These are phyloP conservation scores for Fusarium vanettenii DNA, from an alignment of 2,329 filamentous ascomycete species.

Conservation along the genomic window DNA sequence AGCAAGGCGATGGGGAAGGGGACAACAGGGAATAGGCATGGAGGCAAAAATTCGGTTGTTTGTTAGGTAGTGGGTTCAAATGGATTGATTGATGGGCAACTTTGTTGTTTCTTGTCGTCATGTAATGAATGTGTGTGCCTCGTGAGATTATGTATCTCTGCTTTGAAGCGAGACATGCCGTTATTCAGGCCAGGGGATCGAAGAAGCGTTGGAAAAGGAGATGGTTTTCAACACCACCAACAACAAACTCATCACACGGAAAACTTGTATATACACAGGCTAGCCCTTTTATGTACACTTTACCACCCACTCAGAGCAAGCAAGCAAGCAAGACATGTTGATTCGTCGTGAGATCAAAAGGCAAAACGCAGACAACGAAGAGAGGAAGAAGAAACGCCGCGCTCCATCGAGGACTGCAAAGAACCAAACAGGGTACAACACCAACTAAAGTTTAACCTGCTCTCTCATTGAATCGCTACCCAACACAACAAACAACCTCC, in stretches of 20 bases:
- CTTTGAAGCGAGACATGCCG: not conserved
- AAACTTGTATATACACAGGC: constrained; percentile 28
- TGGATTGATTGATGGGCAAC: constrained; percentile 35
- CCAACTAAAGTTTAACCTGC: not conserved
- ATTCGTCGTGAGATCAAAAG: constrained; percentile 5
- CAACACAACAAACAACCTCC: not conserved
- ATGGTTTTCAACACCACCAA: not conserved
- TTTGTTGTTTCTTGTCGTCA: not conserved
- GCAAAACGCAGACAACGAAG: constrained; percentile 20
- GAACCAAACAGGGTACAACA: constrained; percentile 8
- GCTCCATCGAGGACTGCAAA: constrained; percentile 29
- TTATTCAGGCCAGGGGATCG: not conserved
- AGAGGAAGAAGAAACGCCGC: constrained; percentile 29
- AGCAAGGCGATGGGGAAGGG: constrained; percentile 41
- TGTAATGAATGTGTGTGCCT: not conserved
- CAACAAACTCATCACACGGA: not conserved
- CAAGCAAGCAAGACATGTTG: not conserved
- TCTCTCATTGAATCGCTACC: not conserved
- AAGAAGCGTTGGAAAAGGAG: not conserved
- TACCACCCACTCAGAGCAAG: not conserved
- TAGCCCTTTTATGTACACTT: constrained; percentile 19
- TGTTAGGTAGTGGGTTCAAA: constrained; percentile 42
- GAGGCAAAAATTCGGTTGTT: constrained; percentile 40
- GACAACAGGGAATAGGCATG: constrained; percentile 38
- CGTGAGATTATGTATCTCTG: not conserved